Evolutionary conservation across 1,139 yeast genomes (phyloP).

Genomic region (Yamadazyma spencermartinsiae): DNA sequence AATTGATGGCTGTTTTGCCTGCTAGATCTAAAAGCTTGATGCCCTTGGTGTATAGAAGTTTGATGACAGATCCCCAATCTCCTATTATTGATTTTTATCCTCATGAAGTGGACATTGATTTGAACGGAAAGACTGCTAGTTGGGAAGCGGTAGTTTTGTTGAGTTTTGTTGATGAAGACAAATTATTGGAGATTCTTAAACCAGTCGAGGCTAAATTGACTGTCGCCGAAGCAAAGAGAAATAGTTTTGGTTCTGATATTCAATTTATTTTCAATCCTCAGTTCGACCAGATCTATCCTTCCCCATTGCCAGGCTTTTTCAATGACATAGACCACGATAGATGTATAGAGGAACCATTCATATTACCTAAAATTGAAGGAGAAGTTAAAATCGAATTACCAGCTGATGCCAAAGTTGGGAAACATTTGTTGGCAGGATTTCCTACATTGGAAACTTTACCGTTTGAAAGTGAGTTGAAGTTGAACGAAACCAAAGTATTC

Average conservation of each 20-base stretch:
- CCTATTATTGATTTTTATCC: conserved; percentile 94
- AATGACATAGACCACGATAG: conserved; percentile 76
- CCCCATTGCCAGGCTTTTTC: conserved; percentile 80
- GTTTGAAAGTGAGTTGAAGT: conserved; percentile 49
- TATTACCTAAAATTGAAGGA: conserved; percentile 51
- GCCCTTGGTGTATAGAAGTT: conserved; percentile 73
- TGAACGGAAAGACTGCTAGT: conserved; percentile 91
- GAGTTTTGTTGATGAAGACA: conserved; percentile 84
- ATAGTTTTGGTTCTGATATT: conserved; percentile 69
- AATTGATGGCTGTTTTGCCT: conserved; percentile 96
- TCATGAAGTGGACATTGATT: conserved; percentile 79
- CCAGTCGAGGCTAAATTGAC: conserved; percentile 62
- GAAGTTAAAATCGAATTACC: conserved; percentile 59
- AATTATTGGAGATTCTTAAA: conserved; percentile 69
- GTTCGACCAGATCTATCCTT: conserved; percentile 62
- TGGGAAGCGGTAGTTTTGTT: conserved; percentile 99
- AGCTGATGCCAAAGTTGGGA: conserved; percentile 70
- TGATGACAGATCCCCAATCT: conserved; percentile 88
- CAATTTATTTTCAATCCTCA: conserved; percentile 77
- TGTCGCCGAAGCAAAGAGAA: conserved; percentile 71
- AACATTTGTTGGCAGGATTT: conserved; percentile 79
- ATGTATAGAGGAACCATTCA: conserved; percentile 62
- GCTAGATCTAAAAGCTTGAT: conserved; percentile 82
- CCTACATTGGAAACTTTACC: conserved; percentile 78
- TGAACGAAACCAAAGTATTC: conserved; percentile 73